Evolutionary conservation across 495 filamentous ascomycete species (phyloP).

Genomic region (Penicillium manginii): DNA sequence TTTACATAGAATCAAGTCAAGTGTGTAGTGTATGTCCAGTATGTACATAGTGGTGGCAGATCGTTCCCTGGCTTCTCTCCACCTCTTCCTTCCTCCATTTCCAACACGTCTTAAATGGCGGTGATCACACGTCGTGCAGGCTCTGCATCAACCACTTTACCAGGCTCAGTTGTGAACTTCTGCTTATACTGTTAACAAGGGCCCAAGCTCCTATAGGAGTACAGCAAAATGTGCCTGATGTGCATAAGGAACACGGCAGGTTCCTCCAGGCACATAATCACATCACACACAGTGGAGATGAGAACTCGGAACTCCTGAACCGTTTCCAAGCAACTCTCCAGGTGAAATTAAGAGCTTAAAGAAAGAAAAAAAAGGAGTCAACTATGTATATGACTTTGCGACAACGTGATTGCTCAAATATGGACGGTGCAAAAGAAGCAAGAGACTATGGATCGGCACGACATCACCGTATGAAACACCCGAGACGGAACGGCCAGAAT

Average conservation of each 20-base stretch:
- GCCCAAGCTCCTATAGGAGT: conserved; percentile 33
- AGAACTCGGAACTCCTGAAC: background rate
- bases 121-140: conserved; percentile 9
- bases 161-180: conserved; percentile 30
- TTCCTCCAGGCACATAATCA: conserved; percentile 22
- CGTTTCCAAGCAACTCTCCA: background rate
- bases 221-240: conserved; percentile 20
- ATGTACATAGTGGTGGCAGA: too few species aligned
- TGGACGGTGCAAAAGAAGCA: conserved; percentile 5
- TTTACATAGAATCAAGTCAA: too few species aligned
- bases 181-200: conserved; percentile 21
- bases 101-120: background rate
- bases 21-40: too few species aligned
- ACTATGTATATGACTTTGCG: background rate
- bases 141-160: background rate
- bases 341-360: background rate
- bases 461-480: conserved; percentile 18
- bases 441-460: conserved; percentile 4
- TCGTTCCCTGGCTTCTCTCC: background rate
- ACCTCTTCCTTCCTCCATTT: background rate
- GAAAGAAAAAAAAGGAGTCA: background rate
- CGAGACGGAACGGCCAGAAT: conserved; percentile 15
- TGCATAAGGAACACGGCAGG: conserved; percentile 22
- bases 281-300: conserved; percentile 22
- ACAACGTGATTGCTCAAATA: background rate